Conservation (phyloP, 305 asterid species). For the Plantago coronopus region DNA sequence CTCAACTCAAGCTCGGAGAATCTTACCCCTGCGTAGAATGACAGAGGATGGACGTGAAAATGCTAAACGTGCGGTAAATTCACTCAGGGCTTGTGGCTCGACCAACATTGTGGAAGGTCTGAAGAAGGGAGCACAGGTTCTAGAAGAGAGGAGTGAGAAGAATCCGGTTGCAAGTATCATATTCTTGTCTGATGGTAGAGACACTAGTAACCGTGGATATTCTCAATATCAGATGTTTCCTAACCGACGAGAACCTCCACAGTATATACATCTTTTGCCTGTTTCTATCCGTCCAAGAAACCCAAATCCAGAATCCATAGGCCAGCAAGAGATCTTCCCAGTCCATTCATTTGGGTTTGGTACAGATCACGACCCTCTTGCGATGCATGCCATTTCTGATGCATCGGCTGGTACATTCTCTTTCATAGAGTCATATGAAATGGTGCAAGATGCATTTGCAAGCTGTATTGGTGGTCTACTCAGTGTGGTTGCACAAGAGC, state of each 20-base stretch:
- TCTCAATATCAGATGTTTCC: background rate
- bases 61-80: constrained; percentile 29
- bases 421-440: constrained; percentile 34
- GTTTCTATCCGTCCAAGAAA: constrained; percentile 21
- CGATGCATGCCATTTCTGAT: constrained; percentile 39
- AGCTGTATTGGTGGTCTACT: constrained; percentile 42
- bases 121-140: constrained; percentile 32
- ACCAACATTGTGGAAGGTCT: constrained; percentile 36
- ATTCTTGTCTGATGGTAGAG: constrained; percentile 41
- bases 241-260: constrained; percentile 2
- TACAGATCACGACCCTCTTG: constrained; percentile 37
- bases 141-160: constrained; percentile 30
- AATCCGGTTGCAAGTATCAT: constrained; percentile 37
- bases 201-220: constrained; percentile 20
- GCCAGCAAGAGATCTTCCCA: constrained; percentile 26
- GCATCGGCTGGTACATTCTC: constrained; percentile 44
- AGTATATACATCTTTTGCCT: constrained; percentile 22
- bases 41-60: constrained; percentile 27
- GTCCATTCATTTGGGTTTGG: constrained; percentile 46
- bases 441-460: constrained; percentile 44
- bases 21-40: constrained; percentile 33
- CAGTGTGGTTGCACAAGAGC: constrained; percentile 35
- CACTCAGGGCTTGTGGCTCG: constrained; percentile 23
- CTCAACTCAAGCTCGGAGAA: constrained; percentile 25
- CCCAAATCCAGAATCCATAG: constrained; percentile 6